These are phyloP conservation scores for Globisporangium parvum DNA, from an alignment of 352 stramenopile genomes.

Conservation along the genomic window DNA sequence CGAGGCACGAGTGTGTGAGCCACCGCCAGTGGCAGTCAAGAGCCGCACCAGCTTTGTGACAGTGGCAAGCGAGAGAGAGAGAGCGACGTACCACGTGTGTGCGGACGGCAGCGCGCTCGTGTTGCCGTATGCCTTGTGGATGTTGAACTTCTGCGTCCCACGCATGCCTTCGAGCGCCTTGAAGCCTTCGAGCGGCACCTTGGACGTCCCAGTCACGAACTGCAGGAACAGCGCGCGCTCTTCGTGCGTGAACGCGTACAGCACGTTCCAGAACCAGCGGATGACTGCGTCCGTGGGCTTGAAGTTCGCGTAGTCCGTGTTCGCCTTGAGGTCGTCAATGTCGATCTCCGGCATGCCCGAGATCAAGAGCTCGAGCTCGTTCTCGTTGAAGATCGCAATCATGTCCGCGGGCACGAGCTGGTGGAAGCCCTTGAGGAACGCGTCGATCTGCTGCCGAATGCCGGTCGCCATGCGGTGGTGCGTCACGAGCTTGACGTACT, in stretches of 20 bases:
- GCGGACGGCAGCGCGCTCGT: constrained; percentile 83
- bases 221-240: constrained; percentile 91
- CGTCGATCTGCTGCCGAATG: constrained; percentile 93
- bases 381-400: constrained; percentile 93
- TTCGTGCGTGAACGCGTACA: constrained; percentile 89
- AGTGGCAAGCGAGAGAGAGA: constrained; percentile 2
- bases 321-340: constrained; percentile 90
- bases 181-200: constrained; percentile 97
- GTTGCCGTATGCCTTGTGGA: constrained; percentile 96
- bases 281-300: constrained; percentile 87
- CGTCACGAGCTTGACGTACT: constrained; percentile 93
- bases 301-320: constrained; percentile 93
- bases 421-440: constrained; percentile 89
- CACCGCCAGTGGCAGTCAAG: not conserved
- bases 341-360: constrained; percentile 93
- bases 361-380: constrained; percentile 92
- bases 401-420: constrained; percentile 86
- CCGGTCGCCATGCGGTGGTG: constrained; percentile 99
- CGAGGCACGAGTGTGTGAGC: constrained; percentile 2
- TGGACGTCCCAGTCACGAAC: constrained; percentile 91
- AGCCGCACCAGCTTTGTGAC: not conserved
- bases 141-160: constrained; percentile 98
- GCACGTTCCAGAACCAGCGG: constrained; percentile 92
- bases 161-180: constrained; percentile 98
- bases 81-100: constrained; percentile 92